phyloP scores from a whole-genome alignment of 441 rosid genomes.

The Erysimum pusillum region DNA sequence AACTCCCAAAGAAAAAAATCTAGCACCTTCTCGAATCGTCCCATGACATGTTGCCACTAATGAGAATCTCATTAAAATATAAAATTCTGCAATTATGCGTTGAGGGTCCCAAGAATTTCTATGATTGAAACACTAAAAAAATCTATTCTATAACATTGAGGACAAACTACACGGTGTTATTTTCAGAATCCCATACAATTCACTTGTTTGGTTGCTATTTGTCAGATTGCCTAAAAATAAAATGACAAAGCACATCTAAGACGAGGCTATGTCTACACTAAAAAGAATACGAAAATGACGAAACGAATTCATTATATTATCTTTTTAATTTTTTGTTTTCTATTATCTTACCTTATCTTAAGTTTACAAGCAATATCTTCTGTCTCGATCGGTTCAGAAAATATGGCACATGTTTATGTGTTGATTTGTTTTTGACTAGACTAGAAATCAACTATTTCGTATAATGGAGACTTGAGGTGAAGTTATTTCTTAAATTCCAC shows the following conservation, averaged over 20 bases:
- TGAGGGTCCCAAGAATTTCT: constrained; percentile 42
- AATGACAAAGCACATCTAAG: constrained; percentile 41
- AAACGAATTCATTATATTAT: constrained; percentile 31
- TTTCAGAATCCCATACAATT: constrained; percentile 35
- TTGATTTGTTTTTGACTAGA: constrained; percentile 20
- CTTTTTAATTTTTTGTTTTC: too few relatives aligned
- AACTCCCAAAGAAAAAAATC: neutral
- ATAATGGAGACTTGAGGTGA: neutral
- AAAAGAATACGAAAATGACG: constrained; percentile 47
- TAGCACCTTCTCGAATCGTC: constrained; percentile 30
- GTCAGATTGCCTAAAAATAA: constrained; percentile 44
- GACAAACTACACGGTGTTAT: constrained; percentile 39
- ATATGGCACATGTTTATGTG: constrained; percentile 38
- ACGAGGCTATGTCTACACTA: constrained; percentile 40
- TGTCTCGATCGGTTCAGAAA: constrained; percentile 39
- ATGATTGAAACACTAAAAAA: constrained; percentile 37
- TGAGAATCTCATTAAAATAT: constrained; percentile 23
- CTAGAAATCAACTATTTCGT: constrained; percentile 11
- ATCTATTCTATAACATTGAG: constrained; percentile 12
- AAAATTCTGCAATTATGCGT: constrained; percentile 29
- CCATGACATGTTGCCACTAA: constrained; percentile 35
- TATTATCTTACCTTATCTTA: constrained; percentile 40
- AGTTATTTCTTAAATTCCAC: neutral
- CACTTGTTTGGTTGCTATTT: constrained; percentile 46
- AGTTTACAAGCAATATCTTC: constrained; percentile 27